Evolutionary conservation across 75 land plant genomes (phyloP), one percentile per base, ranked within the genome.

Genomic region (Pinus taeda): DNA sequence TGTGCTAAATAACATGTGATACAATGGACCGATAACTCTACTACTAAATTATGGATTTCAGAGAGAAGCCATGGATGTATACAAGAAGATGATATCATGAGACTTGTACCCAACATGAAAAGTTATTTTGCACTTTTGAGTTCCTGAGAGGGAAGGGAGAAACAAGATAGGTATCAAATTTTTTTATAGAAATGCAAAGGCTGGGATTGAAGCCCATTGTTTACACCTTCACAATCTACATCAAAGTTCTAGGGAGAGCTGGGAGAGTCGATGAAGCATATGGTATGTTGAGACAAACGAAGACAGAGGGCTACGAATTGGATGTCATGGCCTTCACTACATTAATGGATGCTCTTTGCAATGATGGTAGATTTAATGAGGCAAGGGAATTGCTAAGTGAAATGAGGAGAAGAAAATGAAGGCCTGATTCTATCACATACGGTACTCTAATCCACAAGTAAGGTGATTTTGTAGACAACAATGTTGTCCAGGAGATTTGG

Each of bases 321-420:
- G 93, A 93, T 85, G 92, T 89, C 64, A 88, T 95, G 18, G 85
- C 97, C 33, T 93, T 91, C 64, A 93, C 96, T 4, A 83, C 91
- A 74, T 84, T 95, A 15, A 90, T 95, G 45, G 84, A 88, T 78
- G 91, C 83, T 61, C 88, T 92, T 60, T 90, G 95, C 83, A 77
- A 66, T 78, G 81, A 87, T 13, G 92, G 87, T 24, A 84, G 77
- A 63, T 67, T 88, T 60, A 66, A 74, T 60, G 71, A 80, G 21
- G 93, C 93, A 2, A 88, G 84, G 67, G 85, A 80, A 30, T 70
- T 90, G 76, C 84, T 90, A 56, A 36, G 49, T 17, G 81, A 84
- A 83, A 85, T 90, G 88, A 90, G 78, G 66, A 62, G 74, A 24
- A 79, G 81, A 1, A 60, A 80, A 2, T 82, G 85, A 4, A 83